Evolutionary conservation across 495 filamentous ascomycete species (phyloP).

Genomic region (Hypoxylon intermedium): DNA sequence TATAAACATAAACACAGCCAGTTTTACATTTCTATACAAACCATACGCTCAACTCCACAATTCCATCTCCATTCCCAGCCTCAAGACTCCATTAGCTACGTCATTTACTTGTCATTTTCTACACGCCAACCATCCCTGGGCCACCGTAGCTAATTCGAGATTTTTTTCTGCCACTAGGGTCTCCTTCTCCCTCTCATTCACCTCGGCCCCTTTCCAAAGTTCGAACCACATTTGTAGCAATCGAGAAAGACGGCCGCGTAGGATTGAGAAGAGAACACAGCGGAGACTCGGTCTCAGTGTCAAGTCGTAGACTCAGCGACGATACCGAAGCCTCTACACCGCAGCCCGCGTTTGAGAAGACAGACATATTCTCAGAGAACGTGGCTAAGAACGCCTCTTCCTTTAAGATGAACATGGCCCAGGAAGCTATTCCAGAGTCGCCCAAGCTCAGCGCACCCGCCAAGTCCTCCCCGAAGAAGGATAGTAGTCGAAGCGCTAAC

Average conservation of each 20-base stretch:
- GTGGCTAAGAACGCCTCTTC: constrained; percentile 35
- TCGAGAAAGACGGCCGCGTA: constrained; percentile 68
- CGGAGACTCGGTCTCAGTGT: constrained; percentile 50
- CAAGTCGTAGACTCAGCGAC: constrained; percentile 46
- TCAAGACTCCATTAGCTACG: constrained; percentile 17
- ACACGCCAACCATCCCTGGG: constrained; percentile 4
- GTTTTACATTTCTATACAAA: constrained; percentile 8
- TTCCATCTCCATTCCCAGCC: constrained; percentile 11
- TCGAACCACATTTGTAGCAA: constrained; percentile 81
- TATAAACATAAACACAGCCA: constrained; percentile 1
- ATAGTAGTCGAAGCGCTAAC: constrained; percentile 22
- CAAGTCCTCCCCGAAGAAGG: constrained; percentile 25
- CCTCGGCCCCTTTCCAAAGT: constrained; percentile 76
- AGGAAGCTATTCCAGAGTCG: constrained; percentile 47
- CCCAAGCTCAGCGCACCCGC: constrained; percentile 32
- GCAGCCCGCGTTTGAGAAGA: constrained; percentile 40
- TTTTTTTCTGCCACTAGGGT: constrained; percentile 27
- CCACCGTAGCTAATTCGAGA: constrained; percentile 34
- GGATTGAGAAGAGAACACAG: constrained; percentile 53
- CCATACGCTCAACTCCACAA: constrained; percentile 14
- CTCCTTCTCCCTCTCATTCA: constrained; percentile 46
- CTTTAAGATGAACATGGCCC: constrained; percentile 42
- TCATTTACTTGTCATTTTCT: constrained; percentile 16
- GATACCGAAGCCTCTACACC: constrained; percentile 46
- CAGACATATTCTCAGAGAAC: constrained; percentile 43